Evolutionary conservation across 805 yeast species (phyloP), one percentile per base, ranked within the genome.

Genomic region (Candida awuae): DNA sequence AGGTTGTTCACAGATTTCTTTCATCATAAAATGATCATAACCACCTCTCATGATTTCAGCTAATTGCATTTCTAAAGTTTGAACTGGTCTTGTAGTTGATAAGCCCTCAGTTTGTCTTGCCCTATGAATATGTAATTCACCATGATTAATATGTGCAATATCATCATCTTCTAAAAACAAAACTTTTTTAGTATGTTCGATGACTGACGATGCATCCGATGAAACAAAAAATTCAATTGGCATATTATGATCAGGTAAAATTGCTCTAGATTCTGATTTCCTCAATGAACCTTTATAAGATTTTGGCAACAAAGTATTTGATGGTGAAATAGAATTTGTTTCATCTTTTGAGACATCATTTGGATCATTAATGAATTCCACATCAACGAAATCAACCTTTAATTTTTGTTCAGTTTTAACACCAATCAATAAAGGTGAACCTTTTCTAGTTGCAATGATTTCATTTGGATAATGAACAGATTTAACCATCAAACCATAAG

Each of bases 41-140:
- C 84, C 83, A 55, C 98, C 98, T 70, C 87, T 90, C 97, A 92
- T 92, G 60, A 92, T 90, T 68, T 92, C 94, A 46, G 94, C 92
- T 59, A 92, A 76, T 68, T 92, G 96, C 82, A 92, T 74, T 68
- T 92, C 98, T 55, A 92, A 72, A 35, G 97, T 92, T 66, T 92
- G 96, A 55, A 92, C 94, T 38, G 90, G 83, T 71, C 99, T 83
- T 39, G 87, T 85, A 44, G 95, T 80, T n/a, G 96, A 80, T 56
- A 83, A 88, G 52, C 85, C 87, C 16, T 80, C 86, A 48, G 78
- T 84, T 58, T 80, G 83, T 58, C 85, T 78, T 39, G 95, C 94
- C 65, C 99, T 83, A 68, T 92, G 99, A 48, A 92, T 92, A 65
- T 92, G 99, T 61, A 92, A 73, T 68, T 92, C 97, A 62, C 99